Conservation (phyloP, 2,329 filamentous ascomycete species). For the Thielaviopsis populi region DNA sequence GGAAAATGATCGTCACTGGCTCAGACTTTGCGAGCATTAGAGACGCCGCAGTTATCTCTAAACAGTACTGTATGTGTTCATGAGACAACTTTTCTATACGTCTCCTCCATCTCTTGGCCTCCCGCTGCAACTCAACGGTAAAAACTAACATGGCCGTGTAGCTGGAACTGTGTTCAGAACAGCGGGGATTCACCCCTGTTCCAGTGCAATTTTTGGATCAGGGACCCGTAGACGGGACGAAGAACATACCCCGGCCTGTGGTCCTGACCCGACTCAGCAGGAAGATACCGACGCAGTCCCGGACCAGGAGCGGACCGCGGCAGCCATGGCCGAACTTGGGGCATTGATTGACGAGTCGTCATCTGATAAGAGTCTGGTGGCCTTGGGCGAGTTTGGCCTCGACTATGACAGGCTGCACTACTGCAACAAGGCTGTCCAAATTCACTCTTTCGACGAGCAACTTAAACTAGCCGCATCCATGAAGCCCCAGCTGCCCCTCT, state of each 20-base stretch:
- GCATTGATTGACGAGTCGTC: conserved; percentile 47
- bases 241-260: conserved; percentile 37
- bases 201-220: conserved; percentile 60
- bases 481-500: conserved; percentile 67
- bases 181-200: conserved; percentile 87
- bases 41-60: conserved; percentile 58
- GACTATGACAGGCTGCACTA: conserved; percentile 89
- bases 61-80: conserved; percentile 48
- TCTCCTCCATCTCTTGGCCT: no score
- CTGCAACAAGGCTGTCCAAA: conserved; percentile 62
- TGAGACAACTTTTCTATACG: no score
- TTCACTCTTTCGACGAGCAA: conserved; percentile 73
- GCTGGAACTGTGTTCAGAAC: conserved; percentile 77
- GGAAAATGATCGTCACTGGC: conserved; percentile 85
- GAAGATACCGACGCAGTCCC: conserved; percentile 35
- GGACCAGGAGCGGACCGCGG: conserved; percentile 26
- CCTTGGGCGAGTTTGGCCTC: conserved; percentile 88
- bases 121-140: no score
- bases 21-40: conserved; percentile 68
- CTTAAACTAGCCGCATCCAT: conserved; percentile 57
- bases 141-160: conserved; percentile 24
- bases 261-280: conserved; percentile 35
- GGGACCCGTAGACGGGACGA: conserved; percentile 31
- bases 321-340: conserved; percentile 45
- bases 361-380: conserved; percentile 42